Percentiles rank a stretch among this genome's conserved stretches.
phyloP scores from a whole-genome alignment of 306 rosid species.

The Cicer cuneatum region DNA sequence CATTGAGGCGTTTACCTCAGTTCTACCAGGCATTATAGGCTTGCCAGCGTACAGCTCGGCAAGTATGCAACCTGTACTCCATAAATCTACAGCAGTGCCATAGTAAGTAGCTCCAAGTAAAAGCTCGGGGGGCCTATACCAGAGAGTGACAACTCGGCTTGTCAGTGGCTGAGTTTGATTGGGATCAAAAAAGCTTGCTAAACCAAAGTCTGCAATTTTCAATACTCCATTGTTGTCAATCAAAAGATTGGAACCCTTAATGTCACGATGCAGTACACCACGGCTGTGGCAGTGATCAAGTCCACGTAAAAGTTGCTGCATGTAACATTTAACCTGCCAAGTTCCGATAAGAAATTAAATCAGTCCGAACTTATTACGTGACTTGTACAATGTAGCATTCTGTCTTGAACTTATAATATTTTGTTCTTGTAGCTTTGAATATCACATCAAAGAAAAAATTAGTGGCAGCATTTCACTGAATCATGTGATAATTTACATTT shows the following conservation, averaged over 20 bases:
- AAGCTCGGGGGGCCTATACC: slow-evolving; percentile 96
- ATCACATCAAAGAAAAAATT: slow-evolving; percentile 8
- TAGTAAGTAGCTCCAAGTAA: slow-evolving; percentile 94
- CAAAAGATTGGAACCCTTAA: slow-evolving; percentile 93
- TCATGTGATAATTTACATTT: slow-evolving; percentile 11
- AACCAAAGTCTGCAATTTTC: slow-evolving; percentile 92
- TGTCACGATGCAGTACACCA: slow-evolving; percentile 90
- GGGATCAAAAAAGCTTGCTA: slow-evolving; percentile 86
- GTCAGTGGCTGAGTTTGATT: slow-evolving; percentile 78
- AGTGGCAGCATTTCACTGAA: not conserved
- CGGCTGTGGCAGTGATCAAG: slow-evolving; percentile 89
- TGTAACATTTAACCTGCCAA: slow-evolving; percentile 91
- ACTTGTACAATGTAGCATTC: not conserved
- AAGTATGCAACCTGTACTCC: slow-evolving; percentile 96
- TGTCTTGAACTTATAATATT: not conserved
- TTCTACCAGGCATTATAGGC: slow-evolving; percentile 98
- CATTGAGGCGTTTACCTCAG: slow-evolving; percentile 63
- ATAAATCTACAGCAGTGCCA: slow-evolving; percentile 83
- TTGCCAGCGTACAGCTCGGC: slow-evolving; percentile 93
- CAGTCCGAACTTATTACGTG: not conserved
- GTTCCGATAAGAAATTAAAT: slow-evolving; percentile 46
- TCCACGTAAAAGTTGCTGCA: slow-evolving; percentile 86
- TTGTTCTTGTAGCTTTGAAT: slow-evolving; percentile 1
- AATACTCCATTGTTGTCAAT: slow-evolving; percentile 82
- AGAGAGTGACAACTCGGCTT: slow-evolving; percentile 93